Evolutionary conservation across 148 eudicot species (phyloP), one percentile per base, ranked within the genome.

Genomic region (Silene latifolia): DNA sequence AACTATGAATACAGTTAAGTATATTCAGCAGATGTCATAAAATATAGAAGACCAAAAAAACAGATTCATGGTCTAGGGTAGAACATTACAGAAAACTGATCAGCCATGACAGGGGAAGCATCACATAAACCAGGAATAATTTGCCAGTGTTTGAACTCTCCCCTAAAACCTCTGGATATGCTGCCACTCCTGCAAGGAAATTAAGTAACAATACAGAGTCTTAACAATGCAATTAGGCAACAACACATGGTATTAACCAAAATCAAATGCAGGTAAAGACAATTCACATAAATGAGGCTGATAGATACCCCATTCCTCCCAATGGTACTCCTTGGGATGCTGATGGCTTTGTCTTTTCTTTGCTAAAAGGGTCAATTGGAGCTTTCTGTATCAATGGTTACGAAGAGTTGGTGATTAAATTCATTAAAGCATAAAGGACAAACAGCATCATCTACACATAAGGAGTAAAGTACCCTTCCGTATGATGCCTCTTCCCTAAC

Each of bases 131-230:
- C 91, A 79, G 99, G 99, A 86, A 90, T 77, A 65, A 95, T 92
- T 85, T 95, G 99, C 85, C 92, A 95, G 69, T 88, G 96, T 84
- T 86, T 84, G 79, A 95, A 95, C 84, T 95, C 99, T 64, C 99
- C 99, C 83, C 99, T 88, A 80, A 90, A 95, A 77, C 99, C 99
- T 88, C 99, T 87, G 42, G 99, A 87, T 82, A 95, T 95, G 87
- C 97, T 95, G 66, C 99, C 99, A 83, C 99, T 95, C 78, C 99
- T 95, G 87, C 66, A 65, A 80, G 74, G 66, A 51, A 51, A 72
- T 59, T 62, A 24, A 74, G 42, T 48, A 69, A 46, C 65, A 24
- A 2, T 24, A 63, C 18, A 71, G 2, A 81, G 74, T 44, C 60
- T 63, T 72, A 74, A 73, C 56, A 32, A 32, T 32, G 66, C 58